These are phyloP conservation scores for Nakazawaea peltata DNA, from an alignment of 805 yeast genomes.

Conservation along the genomic window DNA sequence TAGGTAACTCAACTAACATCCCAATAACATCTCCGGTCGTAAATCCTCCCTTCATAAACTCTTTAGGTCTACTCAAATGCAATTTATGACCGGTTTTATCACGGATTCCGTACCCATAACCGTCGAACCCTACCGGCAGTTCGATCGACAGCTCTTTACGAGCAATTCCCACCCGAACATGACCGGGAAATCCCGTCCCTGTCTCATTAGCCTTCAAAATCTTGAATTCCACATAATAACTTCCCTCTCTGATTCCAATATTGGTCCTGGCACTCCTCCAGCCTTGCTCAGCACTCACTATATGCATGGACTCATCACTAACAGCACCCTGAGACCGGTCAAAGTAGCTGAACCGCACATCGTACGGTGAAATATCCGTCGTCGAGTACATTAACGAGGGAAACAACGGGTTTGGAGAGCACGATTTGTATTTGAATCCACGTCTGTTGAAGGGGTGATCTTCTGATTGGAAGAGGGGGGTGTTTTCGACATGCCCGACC, in stretches of 20 bases:
- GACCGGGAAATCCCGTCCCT: slow-evolving; percentile 20
- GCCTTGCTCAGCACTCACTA: slow-evolving; percentile 57
- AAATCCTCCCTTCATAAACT: slow-evolving; percentile 49
- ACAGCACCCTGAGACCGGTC: slow-evolving; percentile 61
- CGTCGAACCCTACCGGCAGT: slow-evolving; percentile 94
- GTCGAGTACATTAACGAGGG: slow-evolving; percentile 54
- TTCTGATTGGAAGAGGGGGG: slow-evolving; percentile 40
- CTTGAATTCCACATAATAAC: slow-evolving; percentile 70
- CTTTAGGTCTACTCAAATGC: slow-evolving; percentile 62
- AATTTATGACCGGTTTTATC: slow-evolving; percentile 71
- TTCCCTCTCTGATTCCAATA: slow-evolving; percentile 70
- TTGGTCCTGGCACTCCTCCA: slow-evolving; percentile 78
- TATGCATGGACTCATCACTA: slow-evolving; percentile 26
- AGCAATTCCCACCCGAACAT: slow-evolving; percentile 78
- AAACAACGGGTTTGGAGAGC: slow-evolving; percentile 62
- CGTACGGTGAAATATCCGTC: slow-evolving; percentile 65
- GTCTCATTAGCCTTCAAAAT: slow-evolving; percentile 28
- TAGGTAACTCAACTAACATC: slow-evolving; percentile 63
- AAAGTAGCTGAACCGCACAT: slow-evolving; percentile 49
- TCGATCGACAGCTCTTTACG: slow-evolving; percentile 84
- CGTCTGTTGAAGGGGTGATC: slow-evolving; percentile 76
- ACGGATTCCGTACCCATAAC: slow-evolving; percentile 86
- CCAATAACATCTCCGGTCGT: slow-evolving; percentile 80
- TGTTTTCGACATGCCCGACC: slow-evolving; percentile 14
- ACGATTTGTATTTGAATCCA: slow-evolving; percentile 75